Conservation (phyloP, 2,329 filamentous ascomycete species). For the Beauveria brongniartii region DNA sequence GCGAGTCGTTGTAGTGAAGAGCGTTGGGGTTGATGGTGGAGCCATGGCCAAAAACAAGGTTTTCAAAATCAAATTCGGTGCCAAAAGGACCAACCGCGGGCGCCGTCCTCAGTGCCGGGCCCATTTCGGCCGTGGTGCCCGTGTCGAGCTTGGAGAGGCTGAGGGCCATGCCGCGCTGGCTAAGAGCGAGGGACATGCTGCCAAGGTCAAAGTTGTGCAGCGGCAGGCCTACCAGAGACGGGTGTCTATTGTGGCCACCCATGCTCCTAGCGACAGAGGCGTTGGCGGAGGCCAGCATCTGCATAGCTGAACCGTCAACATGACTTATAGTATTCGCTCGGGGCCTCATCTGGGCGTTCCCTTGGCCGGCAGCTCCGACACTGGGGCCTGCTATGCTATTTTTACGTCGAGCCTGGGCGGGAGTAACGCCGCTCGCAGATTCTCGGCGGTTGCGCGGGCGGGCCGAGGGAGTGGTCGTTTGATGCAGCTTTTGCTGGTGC, state of each 20-base stretch:
- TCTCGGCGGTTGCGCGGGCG: conserved; percentile 83
- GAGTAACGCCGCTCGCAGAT: conserved; percentile 67
- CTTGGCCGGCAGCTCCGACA: conserved; percentile 32
- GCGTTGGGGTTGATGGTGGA: conserved; percentile 63
- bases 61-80: conserved; percentile 61
- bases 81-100: conserved; percentile 57
- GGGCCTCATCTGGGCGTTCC: conserved; percentile 62
- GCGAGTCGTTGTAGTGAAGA: conserved; percentile 77
- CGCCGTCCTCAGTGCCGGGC: conserved; percentile 68
- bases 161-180: conserved; percentile 57
- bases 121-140: conserved; percentile 55
- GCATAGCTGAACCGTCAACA: conserved; percentile 69
- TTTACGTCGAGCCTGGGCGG: conserved; percentile 69
- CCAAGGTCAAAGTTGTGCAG: conserved; percentile 54
- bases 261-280: conserved; percentile 41
- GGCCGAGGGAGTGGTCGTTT: conserved; percentile 80
- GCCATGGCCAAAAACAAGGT: conserved; percentile 58
- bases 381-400: conserved; percentile 68
- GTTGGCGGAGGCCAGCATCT: conserved; percentile 58
- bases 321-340: conserved; percentile 95
- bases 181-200: conserved; percentile 62
- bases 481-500: conserved; percentile 97
- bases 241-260: conserved; percentile 60
- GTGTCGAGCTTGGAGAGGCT: conserved; percentile 80
- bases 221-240: conserved; percentile 63